Evolutionary conservation across 352 stramenopile genomes (phyloP).

Genomic region (Chrysophaeum taylorii): DNA sequence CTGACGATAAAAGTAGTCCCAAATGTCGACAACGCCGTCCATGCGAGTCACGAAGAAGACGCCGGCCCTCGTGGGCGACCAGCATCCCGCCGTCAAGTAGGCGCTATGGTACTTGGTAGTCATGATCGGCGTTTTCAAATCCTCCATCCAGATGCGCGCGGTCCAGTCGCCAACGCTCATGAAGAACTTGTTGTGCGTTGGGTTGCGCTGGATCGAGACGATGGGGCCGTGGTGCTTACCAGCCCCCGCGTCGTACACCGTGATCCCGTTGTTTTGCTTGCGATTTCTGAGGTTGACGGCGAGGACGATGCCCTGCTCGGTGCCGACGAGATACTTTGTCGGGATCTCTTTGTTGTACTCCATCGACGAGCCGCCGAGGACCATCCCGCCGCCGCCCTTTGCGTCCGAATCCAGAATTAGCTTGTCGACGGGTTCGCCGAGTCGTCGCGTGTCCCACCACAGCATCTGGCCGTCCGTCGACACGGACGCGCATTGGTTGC

Average conservation of each 20-base stretch:
- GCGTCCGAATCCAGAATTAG: conserved; percentile 39
- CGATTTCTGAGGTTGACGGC: conserved; percentile 87
- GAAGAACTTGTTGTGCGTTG: conserved; percentile 94
- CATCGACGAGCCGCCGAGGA: conserved; percentile 80
- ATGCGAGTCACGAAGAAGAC: conserved; percentile 93
- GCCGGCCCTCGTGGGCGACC: conserved; percentile 81
- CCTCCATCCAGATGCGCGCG: conserved; percentile 85
- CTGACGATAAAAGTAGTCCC: conserved; percentile 93
- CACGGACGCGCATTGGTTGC: conserved; percentile 87
- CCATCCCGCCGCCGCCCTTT: conserved; percentile 50
- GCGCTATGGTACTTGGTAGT: conserved; percentile 89
- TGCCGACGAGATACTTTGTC: conserved; percentile 94
- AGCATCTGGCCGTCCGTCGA: conserved; percentile 82
- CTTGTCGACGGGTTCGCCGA: conserved; percentile 45
- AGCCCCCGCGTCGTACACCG: conserved; percentile 78
- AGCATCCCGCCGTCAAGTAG: conserved; percentile 90
- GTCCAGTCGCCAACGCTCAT: conserved; percentile 93
- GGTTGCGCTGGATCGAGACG: conserved; percentile 87
- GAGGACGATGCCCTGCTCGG: conserved; percentile 86
- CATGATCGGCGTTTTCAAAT: conserved; percentile 93
- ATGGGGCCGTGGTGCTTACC: conserved; percentile 90
- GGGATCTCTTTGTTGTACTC: conserved; percentile 92
- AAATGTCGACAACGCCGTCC: conserved; percentile 88
- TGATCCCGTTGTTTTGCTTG: conserved; percentile 93
- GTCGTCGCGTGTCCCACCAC: conserved; percentile 60